Percentiles rank a stretch among this genome's conserved stretches.
Conservation (phyloP, 345 rosid species). For the Syzygium aromaticum region DNA sequence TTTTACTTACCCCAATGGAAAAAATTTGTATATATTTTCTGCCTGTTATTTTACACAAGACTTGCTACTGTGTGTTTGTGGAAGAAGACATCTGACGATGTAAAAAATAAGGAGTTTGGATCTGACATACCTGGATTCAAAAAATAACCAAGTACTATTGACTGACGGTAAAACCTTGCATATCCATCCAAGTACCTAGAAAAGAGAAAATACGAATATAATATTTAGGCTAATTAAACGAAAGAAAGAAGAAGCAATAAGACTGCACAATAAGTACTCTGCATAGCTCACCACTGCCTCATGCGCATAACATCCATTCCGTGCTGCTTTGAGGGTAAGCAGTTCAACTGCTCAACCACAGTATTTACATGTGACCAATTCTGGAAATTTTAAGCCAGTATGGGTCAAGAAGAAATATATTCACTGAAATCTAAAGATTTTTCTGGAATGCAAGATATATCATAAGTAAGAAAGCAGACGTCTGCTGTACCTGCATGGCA, state of each 20-base stretch:
- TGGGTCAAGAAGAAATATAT: not conserved
- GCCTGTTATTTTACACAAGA: not conserved
- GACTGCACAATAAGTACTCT: not conserved
- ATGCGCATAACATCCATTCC: constrained; percentile 90
- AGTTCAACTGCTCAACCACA: constrained; percentile 58
- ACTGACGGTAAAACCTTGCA: constrained; percentile 72
- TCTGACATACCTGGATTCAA: constrained; percentile 57
- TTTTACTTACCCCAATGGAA: not conserved
- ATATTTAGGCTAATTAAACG: not conserved
- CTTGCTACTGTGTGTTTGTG: not conserved
- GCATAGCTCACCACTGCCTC: constrained; percentile 52
- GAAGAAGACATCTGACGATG: not conserved
- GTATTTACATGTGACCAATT: constrained; percentile 67
- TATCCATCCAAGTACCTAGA: constrained; percentile 82
- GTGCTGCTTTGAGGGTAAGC: constrained; percentile 66
- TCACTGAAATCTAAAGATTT: not conserved
- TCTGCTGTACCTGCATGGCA: constrained; percentile 65
- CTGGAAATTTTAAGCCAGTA: constrained; percentile 25
- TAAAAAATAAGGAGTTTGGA: not conserved
- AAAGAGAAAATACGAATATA: not conserved
- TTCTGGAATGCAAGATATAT: not conserved
- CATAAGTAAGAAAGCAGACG: constrained; percentile 11
- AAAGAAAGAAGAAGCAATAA: not conserved
- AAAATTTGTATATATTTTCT: not conserved
- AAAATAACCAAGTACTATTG: constrained; percentile 68